phyloP scores from a whole-genome alignment of 2,329 filamentous ascomycete species.

The Geosmithia putterillii region DNA sequence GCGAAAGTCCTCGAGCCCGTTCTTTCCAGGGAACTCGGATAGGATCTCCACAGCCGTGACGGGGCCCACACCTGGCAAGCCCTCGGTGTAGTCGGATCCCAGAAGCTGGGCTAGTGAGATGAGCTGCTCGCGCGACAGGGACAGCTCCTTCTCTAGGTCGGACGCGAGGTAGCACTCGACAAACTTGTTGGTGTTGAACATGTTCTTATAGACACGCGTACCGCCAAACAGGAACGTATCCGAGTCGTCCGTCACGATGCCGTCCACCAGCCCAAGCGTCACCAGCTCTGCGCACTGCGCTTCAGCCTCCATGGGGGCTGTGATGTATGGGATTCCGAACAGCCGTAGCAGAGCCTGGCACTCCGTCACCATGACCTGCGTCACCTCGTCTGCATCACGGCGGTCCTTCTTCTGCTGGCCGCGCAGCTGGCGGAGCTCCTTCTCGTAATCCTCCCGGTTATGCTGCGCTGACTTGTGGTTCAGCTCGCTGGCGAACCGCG shows the following conservation, averaged over 20 bases:
- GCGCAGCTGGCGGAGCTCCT: slow-evolving; percentile 74
- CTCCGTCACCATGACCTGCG: slow-evolving; percentile 88
- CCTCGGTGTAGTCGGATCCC: slow-evolving; percentile 91
- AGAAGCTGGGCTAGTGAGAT: slow-evolving; percentile 85
- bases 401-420: slow-evolving; percentile 95
- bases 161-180: slow-evolving; percentile 85
- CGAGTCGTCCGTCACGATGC: slow-evolving; percentile 94
- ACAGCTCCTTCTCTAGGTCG: slow-evolving; percentile 83
- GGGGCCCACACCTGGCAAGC: slow-evolving; percentile 78
- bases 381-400: slow-evolving; percentile 92
- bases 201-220: slow-evolving; percentile 96
- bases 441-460: slow-evolving; percentile 70
- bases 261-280: slow-evolving; percentile 75
- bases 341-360: slow-evolving; percentile 82
- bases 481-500: slow-evolving; percentile 77
- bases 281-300: slow-evolving; percentile 94
- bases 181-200: slow-evolving; percentile 98
- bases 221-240: slow-evolving; percentile 96
- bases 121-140: slow-evolving; percentile 72
- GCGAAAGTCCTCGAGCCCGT: slow-evolving; percentile 60
- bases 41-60: slow-evolving; percentile 92
- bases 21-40: slow-evolving; percentile 62
- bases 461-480: slow-evolving; percentile 62
- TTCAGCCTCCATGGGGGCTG: slow-evolving; percentile 97
- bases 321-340: slow-evolving; percentile 93